Base-by-base conservation (phyloP, 352 stramenopile species). In the Phytopythium aichiense region DNA sequence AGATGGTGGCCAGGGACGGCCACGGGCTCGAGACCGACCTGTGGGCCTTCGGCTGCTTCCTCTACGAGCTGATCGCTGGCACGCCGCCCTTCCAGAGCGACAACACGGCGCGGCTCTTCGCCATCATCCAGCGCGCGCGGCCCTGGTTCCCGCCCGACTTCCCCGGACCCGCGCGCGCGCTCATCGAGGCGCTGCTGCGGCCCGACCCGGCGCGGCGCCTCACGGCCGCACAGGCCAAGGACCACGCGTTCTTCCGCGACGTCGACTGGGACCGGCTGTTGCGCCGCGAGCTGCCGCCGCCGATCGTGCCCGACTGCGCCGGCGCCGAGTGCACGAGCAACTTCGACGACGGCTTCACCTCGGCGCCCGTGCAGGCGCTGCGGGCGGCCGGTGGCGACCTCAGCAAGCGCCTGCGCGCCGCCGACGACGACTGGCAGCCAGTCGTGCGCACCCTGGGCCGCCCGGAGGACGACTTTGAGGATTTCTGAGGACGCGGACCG, bases 21-120 rank as follows among this genome's bases (percentile, higher is more conserved):
- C 85, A 94, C 43, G 77, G 79, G 42, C 72, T 92, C 31, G 76
- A 88, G 61, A 94, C 85, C 7, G 85, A 94, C 70, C 88, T 94
- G 76, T 94, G 85, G 85, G 92, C 85, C 8, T 92, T 92, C 56
- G 85, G 85, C 63, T 94, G 85, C 79, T 92, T 94, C 61, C 76
- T 78, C 58, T 94, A 88, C 65, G 85, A 94, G 61, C 70, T 94
- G 23, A 68, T 91, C 15, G 89, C 84, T 13, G 85, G 85, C 42
- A 65, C 72, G 6, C 85, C 85, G 28, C 85, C 85, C 33, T 94
- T 94, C 64, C 79, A 89, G 65, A 76, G 76, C 65, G 67, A 74
- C 56, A 81, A 88, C 66, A 73, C 91, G 65, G 51, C 52, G 28
- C 71, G 73, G 12, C 76, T 94, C 35, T 94, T 92, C 58, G 66